Percentiles rank a stretch among this genome's conserved stretches.
Conservation (phyloP, 2,329 filamentous ascomycete species). For the Colletotrichum higginsianum region DNA sequence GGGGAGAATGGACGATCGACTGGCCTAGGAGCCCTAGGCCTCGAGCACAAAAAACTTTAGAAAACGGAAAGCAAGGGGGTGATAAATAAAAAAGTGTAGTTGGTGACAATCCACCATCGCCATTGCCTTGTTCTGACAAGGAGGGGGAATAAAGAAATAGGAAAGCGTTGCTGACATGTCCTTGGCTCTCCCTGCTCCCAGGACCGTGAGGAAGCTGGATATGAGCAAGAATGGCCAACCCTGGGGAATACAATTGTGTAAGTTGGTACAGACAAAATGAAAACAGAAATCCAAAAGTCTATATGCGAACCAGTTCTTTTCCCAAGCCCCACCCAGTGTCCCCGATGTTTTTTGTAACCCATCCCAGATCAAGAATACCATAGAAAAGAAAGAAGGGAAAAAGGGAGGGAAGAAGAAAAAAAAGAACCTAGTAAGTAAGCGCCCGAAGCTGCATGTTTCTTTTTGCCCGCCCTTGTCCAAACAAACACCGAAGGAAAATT, state of each 20-base stretch:
- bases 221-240: conserved; percentile 17
- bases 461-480: conserved; percentile 36
- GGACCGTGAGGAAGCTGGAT: conserved; percentile 34
- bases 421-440: conserved; percentile 16
- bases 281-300: conserved; percentile 37
- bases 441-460: conserved; percentile 26
- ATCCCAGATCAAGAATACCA: conserved; percentile 29
- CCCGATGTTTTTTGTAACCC: conserved; percentile 42
- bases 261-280: conserved; percentile 30
- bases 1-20: conserved; percentile 10
- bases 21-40: conserved; percentile 21
- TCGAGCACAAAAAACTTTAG: conserved; percentile 26
- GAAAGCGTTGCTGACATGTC: conserved; percentile 42
- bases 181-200: conserved; percentile 28
- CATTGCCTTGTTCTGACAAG: conserved; percentile 41
- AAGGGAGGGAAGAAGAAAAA: conserved; percentile 17
- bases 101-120: conserved; percentile 29
- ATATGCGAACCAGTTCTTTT: conserved; percentile 44
- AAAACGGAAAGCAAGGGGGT: conserved; percentile 11
- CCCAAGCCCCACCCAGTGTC: conserved; percentile 32
- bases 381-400: conserved; percentile 6
- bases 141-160: conserved; percentile 25
- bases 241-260: conserved; percentile 21
- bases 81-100: conserved; percentile 8
- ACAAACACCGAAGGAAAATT: conserved; percentile 14